These are phyloP conservation scores for Talaromyces sp. DNA, from an alignment of 2,329 filamentous ascomycete species.

Conservation along the genomic window DNA sequence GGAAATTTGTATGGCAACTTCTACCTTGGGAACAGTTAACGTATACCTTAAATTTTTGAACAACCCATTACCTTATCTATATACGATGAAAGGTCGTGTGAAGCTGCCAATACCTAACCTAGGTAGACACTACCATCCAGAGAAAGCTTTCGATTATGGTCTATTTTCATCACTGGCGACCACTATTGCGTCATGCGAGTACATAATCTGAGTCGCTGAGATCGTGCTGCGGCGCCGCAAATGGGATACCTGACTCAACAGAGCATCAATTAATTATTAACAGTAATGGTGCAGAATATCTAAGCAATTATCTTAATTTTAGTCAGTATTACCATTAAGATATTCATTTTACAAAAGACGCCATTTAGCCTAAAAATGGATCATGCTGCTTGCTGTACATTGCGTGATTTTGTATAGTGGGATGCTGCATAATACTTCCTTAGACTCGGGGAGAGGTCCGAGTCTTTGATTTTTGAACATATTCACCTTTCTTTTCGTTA, in stretches of 20 bases:
- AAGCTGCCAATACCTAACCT: not conserved
- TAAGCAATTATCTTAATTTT: not conserved
- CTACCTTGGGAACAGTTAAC: no score
- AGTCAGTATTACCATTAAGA: not conserved
- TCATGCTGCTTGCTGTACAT: not conserved
- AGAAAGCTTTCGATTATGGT: not conserved
- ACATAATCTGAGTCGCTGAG: not conserved
- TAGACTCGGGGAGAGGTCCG: not conserved
- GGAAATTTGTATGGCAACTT: no score
- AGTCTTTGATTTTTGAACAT: not conserved
- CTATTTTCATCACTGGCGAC: not conserved
- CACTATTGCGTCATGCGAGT: not conserved
- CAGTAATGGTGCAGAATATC: not conserved
- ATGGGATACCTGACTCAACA: not conserved
- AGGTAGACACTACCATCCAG: not conserved
- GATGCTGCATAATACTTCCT: not conserved
- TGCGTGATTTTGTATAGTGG: constrained; percentile 1
- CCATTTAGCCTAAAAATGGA: constrained; percentile 5
- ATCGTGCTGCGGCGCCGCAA: not conserved
- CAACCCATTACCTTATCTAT: no score
- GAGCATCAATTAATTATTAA: not conserved
- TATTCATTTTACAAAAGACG: constrained; percentile 1
- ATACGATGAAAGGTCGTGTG: not conserved
- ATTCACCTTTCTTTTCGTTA: not conserved
- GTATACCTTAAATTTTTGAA: no score